phyloP scores from a whole-genome alignment of 208 protist genomes.

The Vickermania spadyakhi region DNA sequence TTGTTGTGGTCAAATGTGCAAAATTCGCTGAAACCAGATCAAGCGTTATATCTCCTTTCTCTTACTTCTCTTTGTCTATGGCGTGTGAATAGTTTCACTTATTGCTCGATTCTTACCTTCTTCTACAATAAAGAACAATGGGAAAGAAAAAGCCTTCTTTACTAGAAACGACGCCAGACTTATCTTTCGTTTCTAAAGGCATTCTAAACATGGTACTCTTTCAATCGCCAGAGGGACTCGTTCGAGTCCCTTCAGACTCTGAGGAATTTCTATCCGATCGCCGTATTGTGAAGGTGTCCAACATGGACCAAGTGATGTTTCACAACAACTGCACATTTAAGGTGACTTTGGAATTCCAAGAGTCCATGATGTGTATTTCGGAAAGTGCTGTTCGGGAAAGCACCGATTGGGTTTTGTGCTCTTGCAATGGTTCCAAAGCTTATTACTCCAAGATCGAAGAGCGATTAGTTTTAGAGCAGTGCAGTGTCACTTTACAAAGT shows the following conservation, averaged over 20 bases:
- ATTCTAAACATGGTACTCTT: conserved; percentile 55
- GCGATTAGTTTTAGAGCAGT: conserved; percentile 61
- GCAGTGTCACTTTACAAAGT: conserved; percentile 48
- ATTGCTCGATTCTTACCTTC: too few species aligned
- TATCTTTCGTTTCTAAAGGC: conserved; percentile 48
- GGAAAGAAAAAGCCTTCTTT: conserved; percentile 23
- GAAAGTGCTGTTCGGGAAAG: conserved; percentile 73
- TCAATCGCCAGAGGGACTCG: conserved; percentile 19
- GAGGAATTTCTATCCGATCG: conserved; percentile 41
- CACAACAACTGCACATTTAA: conserved; percentile 22
- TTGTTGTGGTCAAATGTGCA: too few species aligned
- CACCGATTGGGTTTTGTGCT: conserved; percentile 72
- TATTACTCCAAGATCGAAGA: conserved; percentile 71
- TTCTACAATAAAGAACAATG: conserved; percentile 18
- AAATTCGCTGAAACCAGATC: too few species aligned
- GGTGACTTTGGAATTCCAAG: conserved; percentile 21
- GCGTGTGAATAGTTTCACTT: too few species aligned
- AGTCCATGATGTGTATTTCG: conserved; percentile 37
- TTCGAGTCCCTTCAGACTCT: conserved; percentile 23
- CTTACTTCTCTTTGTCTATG: too few species aligned
- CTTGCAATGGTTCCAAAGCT: conserved; percentile 39
- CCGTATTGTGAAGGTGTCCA: conserved; percentile 29
- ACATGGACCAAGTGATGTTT: conserved; percentile 20
- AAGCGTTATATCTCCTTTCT: too few species aligned
- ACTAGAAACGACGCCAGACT: conserved; percentile 43